phyloP scores from a whole-genome alignment of 306 rosid genomes.

The Trifolium repens region DNA sequence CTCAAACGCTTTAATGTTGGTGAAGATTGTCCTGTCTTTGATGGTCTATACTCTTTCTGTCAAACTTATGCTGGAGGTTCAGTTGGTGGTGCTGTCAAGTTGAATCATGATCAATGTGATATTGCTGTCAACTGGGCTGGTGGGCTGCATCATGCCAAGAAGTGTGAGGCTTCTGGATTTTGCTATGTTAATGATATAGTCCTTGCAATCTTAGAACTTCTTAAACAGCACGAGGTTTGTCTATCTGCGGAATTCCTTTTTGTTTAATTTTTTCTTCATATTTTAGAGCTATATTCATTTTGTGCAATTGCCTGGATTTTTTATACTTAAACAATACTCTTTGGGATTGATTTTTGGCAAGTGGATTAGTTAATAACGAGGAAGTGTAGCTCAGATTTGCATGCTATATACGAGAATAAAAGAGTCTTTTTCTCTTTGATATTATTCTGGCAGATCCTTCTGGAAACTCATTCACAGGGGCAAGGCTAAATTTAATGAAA shows the following conservation, averaged over 20 bases:
- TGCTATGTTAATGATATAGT: constrained; percentile 90
- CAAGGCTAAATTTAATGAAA: constrained; percentile 25
- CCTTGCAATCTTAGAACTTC: constrained; percentile 84
- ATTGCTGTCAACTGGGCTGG: constrained; percentile 93
- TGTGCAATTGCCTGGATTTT: not conserved
- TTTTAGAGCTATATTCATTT: constrained; percentile 20
- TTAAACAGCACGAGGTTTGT: constrained; percentile 80
- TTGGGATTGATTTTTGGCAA: constrained; percentile 19
- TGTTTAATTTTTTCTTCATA: constrained; percentile 10
- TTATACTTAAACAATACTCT: not conserved
- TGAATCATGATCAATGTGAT: constrained; percentile 79
- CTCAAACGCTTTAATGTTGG: constrained; percentile 92
- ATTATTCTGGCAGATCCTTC: constrained; percentile 9
- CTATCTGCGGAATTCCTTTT: not conserved
- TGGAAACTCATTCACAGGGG: not conserved
- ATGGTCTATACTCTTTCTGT: constrained; percentile 82
- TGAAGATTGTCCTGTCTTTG: constrained; percentile 89
- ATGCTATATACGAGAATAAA: not conserved
- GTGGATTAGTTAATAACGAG: not conserved
- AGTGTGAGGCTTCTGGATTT: constrained; percentile 92
- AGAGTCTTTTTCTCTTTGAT: not conserved
- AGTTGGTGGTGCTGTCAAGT: constrained; percentile 91
- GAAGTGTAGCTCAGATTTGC: constrained; percentile 16
- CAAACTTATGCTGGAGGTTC: constrained; percentile 93
- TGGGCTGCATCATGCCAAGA: constrained; percentile 88